Evolutionary conservation across 495 filamentous ascomycete genomes (phyloP), one percentile per base, ranked within the genome.

Genomic region (Paragyromitra xinjiangensis): DNA sequence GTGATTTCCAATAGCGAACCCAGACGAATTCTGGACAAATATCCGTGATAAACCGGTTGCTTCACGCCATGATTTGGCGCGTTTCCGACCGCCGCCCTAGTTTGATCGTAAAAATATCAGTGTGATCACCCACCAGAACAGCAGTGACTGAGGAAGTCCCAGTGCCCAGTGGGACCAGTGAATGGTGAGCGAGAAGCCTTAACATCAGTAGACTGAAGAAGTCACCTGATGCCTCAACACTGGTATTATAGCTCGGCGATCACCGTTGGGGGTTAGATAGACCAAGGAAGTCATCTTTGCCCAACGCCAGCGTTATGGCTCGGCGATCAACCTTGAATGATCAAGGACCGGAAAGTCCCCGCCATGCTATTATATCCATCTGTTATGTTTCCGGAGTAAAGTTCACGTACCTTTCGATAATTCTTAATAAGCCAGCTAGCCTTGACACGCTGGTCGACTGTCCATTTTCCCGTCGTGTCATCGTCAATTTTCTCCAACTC

Each of bases 171-270:
- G 37, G 65, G 58, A 64, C 53, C 44, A 64, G 51, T n/a, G 44
- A 16, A 22, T 19, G 51, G 69, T 51, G n/a, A 51, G 69, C 29
- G 24, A 77, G 24, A 12, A 77, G 61, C 69, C 62, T 77, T 73
- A 58, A 77, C 67, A 73, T n/a, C 19, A 37, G 69, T 42, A 40
- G 50, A 59, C 74, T 59, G 34, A 77, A 24, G 37, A 77, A 37
- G 74, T 73, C 59, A 56, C 40, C 69, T 50, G 55, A 66, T 77
- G 67, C 61, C 67, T 50, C 59, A 39, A 64, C 37, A 37, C 73
- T 45, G 53, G 73, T 71, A 48, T 48, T 19, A 69, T 53, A 39
- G 65, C 37, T 76, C 68, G 56, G 68, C n/a, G 59, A 50, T 48
- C n/a, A 39, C 69, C 42, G 11, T 77, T 65, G 48, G 37, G 44